Conservation (phyloP, 768 basidiomycete genomes). For the Lactarius hengduanensis region DNA sequence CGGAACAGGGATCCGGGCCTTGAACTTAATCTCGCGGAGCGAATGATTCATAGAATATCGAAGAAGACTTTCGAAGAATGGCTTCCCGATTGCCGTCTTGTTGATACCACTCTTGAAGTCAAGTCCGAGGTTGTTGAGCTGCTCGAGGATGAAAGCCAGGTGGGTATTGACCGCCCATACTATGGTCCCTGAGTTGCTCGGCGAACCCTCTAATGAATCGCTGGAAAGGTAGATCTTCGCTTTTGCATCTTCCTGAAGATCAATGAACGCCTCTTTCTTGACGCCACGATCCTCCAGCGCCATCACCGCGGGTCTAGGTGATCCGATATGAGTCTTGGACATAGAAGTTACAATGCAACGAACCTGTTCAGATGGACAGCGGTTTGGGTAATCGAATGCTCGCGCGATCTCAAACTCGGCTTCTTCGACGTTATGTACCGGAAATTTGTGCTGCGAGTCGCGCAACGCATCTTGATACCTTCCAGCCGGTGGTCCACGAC, state of each 20-base stretch:
- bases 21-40: conserved; percentile 71
- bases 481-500: conserved; percentile 57
- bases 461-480: conserved; percentile 70
- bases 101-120: conserved; percentile 42
- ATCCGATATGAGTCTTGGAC: neutral
- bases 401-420: conserved; percentile 72
- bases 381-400: conserved; percentile 57
- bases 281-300: conserved; percentile 77
- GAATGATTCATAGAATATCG: conserved; percentile 62
- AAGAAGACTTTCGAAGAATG: conserved; percentile 57
- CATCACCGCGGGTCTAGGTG: conserved; percentile 66
- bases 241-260: conserved; percentile 60
- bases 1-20: conserved; percentile 68
- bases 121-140: conserved; percentile 49
- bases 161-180: conserved; percentile 46
- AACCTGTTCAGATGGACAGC: conserved; percentile 75
- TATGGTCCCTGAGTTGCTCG: conserved; percentile 48
- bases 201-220: conserved; percentile 51
- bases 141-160: conserved; percentile 51
- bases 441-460: conserved; percentile 75
- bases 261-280: conserved; percentile 51
- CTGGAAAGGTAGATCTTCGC: conserved; percentile 57
- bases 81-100: conserved; percentile 45
- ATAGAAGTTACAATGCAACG: neutral
- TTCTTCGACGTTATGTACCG: conserved; percentile 43